Evolutionary conservation across 2,329 filamentous ascomycete species (phyloP).

Genomic region (Aureobasidium sp.): DNA sequence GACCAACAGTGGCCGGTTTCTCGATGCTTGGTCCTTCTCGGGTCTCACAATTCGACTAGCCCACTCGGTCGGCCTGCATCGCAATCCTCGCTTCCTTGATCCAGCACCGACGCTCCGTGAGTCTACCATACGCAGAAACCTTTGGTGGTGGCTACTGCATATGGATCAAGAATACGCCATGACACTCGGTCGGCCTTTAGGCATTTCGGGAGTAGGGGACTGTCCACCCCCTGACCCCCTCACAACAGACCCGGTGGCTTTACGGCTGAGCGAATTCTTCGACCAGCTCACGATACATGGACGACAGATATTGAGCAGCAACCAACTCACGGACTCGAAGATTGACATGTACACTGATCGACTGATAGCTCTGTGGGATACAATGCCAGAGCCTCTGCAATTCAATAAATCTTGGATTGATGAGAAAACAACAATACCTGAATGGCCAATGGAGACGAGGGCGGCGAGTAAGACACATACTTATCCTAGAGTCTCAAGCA

Average conservation of each 20-base stretch:
- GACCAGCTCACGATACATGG: slow-evolving; percentile 43
- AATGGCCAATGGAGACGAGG: slow-evolving; percentile 42
- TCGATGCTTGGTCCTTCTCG: slow-evolving; percentile 46
- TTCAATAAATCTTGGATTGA: slow-evolving; percentile 42
- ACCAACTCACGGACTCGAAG: slow-evolving; percentile 35
- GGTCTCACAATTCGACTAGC: slow-evolving; percentile 44
- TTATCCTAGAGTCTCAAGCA: background rate
- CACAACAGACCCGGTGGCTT: slow-evolving; percentile 37
- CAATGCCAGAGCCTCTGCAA: slow-evolving; percentile 41
- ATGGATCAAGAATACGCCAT: slow-evolving; percentile 47
- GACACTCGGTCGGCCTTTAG: slow-evolving; percentile 42
- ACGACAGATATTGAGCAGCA: slow-evolving; percentile 40
- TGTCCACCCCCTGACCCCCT: slow-evolving; percentile 41
- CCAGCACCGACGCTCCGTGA: slow-evolving; percentile 37
- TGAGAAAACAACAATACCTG: slow-evolving; percentile 33
- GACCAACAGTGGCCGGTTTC: slow-evolving; percentile 43
- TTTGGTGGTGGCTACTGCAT: slow-evolving; percentile 50
- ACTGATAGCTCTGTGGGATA: slow-evolving; percentile 37
- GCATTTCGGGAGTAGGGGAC: slow-evolving; percentile 44
- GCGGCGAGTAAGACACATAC: slow-evolving; percentile 34
- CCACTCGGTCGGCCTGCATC: slow-evolving; percentile 44
- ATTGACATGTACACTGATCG: slow-evolving; percentile 44
- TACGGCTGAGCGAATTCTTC: slow-evolving; percentile 41
- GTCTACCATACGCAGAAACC: slow-evolving; percentile 35
- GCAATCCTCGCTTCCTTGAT: slow-evolving; percentile 41